Percentiles rank a stretch among this genome's conserved stretches.
Conservation (phyloP, 768 basidiomycete species). For the Boletus tomentosulus region DNA sequence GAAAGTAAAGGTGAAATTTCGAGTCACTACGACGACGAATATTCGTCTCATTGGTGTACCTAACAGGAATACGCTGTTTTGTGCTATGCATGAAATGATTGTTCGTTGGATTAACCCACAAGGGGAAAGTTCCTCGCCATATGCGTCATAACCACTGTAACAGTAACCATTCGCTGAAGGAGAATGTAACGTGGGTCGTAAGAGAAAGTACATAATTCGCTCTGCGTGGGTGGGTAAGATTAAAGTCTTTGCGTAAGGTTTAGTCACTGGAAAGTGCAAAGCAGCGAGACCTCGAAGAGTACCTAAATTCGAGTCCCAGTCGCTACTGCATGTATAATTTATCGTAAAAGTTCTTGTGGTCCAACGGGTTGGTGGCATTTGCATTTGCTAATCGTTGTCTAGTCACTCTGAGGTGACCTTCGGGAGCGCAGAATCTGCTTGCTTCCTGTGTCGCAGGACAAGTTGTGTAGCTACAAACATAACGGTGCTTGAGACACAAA, state of each 20-base stretch:
- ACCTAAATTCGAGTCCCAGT: not conserved
- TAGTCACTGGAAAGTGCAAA: not conserved
- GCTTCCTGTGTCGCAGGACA: conserved; percentile 1
- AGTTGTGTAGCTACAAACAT: conserved; percentile 13
- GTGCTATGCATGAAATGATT: conserved; percentile 1
- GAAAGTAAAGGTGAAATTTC: conserved; percentile 40
- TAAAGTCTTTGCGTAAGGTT: not conserved
- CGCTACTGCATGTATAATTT: not conserved
- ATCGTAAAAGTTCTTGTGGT: not conserved
- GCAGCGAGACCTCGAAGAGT: not conserved
- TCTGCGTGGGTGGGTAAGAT: not conserved
- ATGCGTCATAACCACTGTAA: not conserved
- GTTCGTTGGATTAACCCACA: not conserved
- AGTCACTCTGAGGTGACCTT: not conserved
- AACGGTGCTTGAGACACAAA: conserved; percentile 14
- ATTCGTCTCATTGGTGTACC: not conserved
- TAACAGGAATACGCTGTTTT: conserved; percentile 6
- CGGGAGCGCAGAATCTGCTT: not conserved
- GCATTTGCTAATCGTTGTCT: not conserved
- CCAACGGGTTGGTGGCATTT: too few species aligned
- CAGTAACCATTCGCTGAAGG: not conserved
- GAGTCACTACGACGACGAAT: not conserved
- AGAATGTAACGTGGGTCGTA: not conserved
- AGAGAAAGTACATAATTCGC: not conserved
- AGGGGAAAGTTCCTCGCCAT: not conserved